phyloP scores from a whole-genome alignment of 306 rosid genomes.

The Potentilla sterilis region DNA sequence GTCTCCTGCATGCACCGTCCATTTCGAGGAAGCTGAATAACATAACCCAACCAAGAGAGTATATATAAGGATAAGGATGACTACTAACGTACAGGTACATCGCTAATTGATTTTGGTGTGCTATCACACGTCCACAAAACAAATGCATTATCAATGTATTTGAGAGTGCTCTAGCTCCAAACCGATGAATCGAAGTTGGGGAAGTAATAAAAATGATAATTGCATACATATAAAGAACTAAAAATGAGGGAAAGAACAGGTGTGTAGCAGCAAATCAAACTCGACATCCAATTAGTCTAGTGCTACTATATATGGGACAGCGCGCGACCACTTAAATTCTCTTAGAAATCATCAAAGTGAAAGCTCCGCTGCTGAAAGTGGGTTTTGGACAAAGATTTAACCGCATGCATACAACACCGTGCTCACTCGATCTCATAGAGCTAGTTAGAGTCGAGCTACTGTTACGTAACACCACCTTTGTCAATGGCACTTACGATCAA shows the following conservation, averaged over 20 bases:
- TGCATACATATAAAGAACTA: neutral
- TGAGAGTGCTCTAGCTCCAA: neutral
- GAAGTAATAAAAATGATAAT: neutral
- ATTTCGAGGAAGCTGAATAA: neutral
- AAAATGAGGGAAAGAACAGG: neutral
- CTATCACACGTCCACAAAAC: neutral
- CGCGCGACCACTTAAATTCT: neutral
- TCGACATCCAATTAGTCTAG: neutral
- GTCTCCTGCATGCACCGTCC: neutral
- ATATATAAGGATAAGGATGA: neutral
- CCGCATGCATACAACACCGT: slow-evolving; percentile 1
- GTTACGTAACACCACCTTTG: slow-evolving; percentile 13
- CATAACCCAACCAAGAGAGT: no score
- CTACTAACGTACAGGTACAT: no score
- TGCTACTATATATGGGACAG: neutral
- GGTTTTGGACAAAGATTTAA: slow-evolving; percentile 32
- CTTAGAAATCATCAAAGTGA: slow-evolving; percentile 63
- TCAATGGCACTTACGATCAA: slow-evolving; percentile 25
- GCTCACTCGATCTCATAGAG: neutral
- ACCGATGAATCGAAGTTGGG: neutral
- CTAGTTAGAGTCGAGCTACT: neutral
- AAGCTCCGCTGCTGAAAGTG: slow-evolving; percentile 41
- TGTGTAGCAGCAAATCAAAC: neutral
- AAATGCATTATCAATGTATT: neutral
- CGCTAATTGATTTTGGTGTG: no score